A percentile compares a stretch with the other conserved stretches of the same genome.
Evolutionary conservation across 2,329 filamentous ascomycete species (phyloP).

Genomic region (Aspergillus sp.): DNA sequence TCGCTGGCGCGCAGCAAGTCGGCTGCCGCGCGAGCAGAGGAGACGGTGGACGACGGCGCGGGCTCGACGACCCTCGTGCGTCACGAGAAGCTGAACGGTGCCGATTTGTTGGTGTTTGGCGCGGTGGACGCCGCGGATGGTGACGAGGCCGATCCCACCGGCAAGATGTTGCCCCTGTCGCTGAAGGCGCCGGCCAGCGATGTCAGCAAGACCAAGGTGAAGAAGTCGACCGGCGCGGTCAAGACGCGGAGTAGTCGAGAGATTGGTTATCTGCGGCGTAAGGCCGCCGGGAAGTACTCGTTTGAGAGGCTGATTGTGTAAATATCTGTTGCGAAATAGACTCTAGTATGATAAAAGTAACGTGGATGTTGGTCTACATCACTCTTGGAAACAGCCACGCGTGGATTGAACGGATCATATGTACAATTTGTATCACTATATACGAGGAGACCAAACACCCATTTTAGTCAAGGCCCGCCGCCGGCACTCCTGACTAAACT

Average conservation of each 20-base stretch:
- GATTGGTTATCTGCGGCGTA: slow-evolving; percentile 72
- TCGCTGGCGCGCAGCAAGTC: background rate
- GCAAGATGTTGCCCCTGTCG: slow-evolving; percentile 66
- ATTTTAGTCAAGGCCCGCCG: background rate
- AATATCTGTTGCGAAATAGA: slow-evolving; percentile 1
- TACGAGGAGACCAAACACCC: background rate
- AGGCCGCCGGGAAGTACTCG: slow-evolving; percentile 78
- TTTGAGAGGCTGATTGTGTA: slow-evolving; percentile 73
- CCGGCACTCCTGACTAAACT: background rate
- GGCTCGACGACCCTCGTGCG: slow-evolving; percentile 24
- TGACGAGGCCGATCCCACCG: slow-evolving; percentile 29
- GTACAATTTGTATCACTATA: background rate
- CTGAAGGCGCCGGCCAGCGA: slow-evolving; percentile 56
- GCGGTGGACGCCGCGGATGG: slow-evolving; percentile 28
- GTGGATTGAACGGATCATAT: background rate
- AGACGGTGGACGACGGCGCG: slow-evolving; percentile 6
- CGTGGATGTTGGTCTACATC: too few relatives aligned
- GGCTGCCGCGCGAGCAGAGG: slow-evolving; percentile 9
- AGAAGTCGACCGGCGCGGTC: slow-evolving; percentile 68
- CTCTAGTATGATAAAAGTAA: too few relatives aligned
- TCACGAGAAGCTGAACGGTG: slow-evolving; percentile 39
- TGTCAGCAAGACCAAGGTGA: slow-evolving; percentile 45
- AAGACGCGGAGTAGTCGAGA: slow-evolving; percentile 68
- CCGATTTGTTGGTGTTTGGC: slow-evolving; percentile 33
- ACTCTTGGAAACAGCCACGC: background rate